phyloP scores from a whole-genome alignment of 1,284 basidiomycete species.

The Trichosporon sp. region DNA sequence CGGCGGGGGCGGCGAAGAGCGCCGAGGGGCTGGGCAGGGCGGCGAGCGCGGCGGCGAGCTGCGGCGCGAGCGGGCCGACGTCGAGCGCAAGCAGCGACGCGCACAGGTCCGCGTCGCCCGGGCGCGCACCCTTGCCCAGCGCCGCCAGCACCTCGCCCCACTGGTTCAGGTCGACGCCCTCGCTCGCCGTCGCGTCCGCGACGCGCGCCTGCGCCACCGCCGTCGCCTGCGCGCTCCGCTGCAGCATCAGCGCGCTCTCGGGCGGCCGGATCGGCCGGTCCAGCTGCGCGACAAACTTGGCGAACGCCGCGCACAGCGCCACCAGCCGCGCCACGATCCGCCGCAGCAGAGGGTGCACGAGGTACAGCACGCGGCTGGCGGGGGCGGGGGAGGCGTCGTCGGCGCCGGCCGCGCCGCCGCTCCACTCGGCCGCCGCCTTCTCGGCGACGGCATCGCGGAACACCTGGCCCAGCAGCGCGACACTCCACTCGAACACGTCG shows the following conservation, averaged over 20 bases:
- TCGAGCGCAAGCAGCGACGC: conserved; percentile 21
- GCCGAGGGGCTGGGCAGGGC: conserved; percentile 26
- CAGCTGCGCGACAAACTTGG: conserved; percentile 24
- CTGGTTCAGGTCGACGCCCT: conserved; percentile 31
- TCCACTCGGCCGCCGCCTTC: conserved; percentile 28
- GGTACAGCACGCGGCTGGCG: conserved; percentile 22
- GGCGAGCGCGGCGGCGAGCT: conserved; percentile 14
- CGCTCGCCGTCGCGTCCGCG: conserved; percentile 21
- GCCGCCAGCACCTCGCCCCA: conserved; percentile 35
- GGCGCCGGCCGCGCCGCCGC: not conserved
- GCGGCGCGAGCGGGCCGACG: conserved; percentile 13
- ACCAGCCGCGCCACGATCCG: conserved; percentile 25
- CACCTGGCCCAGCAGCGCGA: conserved; percentile 20
- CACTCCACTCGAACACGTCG: conserved; percentile 36
- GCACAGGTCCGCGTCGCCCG: conserved; percentile 15
- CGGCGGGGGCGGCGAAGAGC: conserved; percentile 23
- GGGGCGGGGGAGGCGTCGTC: not conserved
- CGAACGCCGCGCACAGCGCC: conserved; percentile 28
- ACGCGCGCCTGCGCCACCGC: conserved; percentile 30
- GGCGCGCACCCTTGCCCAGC: conserved; percentile 13
- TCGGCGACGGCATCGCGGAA: conserved; percentile 31
- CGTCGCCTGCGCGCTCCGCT: conserved; percentile 29
- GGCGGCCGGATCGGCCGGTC: conserved; percentile 37
- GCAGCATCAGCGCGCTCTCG: conserved; percentile 16
- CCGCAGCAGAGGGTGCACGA: conserved; percentile 30